A percentile compares a stretch with the other conserved stretches of the same genome.
phyloP scores from a whole-genome alignment of 495 filamentous ascomycete species.

The Penicillium nucicola region DNA sequence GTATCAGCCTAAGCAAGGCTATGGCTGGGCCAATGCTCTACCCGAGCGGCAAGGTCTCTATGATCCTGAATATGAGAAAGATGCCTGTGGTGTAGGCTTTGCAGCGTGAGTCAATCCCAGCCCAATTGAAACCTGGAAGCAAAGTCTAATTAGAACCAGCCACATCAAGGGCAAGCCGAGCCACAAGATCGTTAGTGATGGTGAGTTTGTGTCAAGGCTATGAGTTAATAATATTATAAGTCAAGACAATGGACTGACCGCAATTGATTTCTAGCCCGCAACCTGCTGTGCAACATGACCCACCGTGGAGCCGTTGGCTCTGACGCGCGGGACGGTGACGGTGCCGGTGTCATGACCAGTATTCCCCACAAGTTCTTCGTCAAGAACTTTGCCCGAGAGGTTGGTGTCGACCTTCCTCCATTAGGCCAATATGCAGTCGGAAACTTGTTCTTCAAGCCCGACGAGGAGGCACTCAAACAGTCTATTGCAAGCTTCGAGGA shows the following conservation, averaged over 20 bases:
- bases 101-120: slow-evolving; percentile 71
- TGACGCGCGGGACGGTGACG: slow-evolving; percentile 95
- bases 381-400: slow-evolving; percentile 94
- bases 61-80: slow-evolving; percentile 94
- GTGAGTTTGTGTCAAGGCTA: too few species aligned
- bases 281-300: slow-evolving; percentile 99
- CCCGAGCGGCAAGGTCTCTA: slow-evolving; percentile 98
- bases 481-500: slow-evolving; percentile 89
- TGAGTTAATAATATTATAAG: background rate
- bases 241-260: background rate
- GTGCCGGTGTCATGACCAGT: slow-evolving; percentile 98
- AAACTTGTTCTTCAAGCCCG: slow-evolving; percentile 98
- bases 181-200: slow-evolving; percentile 99
- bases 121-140: slow-evolving; percentile 6
- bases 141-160: slow-evolving; percentile 38
- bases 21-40: slow-evolving; percentile 92
- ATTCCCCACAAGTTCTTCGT: slow-evolving; percentile 98
- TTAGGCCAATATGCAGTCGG: slow-evolving; percentile 95
- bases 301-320: slow-evolving; percentile 98
- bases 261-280: slow-evolving; percentile 60
- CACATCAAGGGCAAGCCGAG: slow-evolving; percentile 96
- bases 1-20: slow-evolving; percentile 83
- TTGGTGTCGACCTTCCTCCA: slow-evolving; percentile 79
- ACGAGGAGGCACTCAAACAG: slow-evolving; percentile 79
- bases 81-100: slow-evolving; percentile 99